Conservation (phyloP, 495 filamentous ascomycete genomes). For the Monascus purpureus region DNA sequence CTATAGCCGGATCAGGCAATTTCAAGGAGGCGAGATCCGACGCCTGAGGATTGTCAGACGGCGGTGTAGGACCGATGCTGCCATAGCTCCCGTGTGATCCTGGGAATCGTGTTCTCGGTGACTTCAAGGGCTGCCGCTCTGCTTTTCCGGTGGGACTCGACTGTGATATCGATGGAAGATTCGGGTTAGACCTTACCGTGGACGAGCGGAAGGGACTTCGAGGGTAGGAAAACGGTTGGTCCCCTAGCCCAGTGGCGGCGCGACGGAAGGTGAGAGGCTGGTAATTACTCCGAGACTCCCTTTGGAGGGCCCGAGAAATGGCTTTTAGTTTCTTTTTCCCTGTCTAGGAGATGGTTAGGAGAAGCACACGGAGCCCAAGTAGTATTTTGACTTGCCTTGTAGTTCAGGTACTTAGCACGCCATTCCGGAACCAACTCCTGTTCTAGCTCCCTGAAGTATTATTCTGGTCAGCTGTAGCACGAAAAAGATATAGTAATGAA, state of each 20-base stretch:
- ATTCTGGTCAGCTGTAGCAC: slow-evolving; percentile 11
- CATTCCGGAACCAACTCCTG: slow-evolving; percentile 84
- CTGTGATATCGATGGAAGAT: slow-evolving; percentile 7
- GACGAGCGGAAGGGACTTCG: slow-evolving; percentile 5
- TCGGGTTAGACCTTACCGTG: slow-evolving; percentile 9
- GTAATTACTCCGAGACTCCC: slow-evolving; percentile 42
- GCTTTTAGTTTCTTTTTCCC: slow-evolving; percentile 87
- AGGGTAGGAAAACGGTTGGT: slow-evolving; percentile 3
- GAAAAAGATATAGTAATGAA: no score
- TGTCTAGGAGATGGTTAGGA: slow-evolving; percentile 16
- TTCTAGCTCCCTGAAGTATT: slow-evolving; percentile 53
- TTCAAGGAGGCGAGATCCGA: slow-evolving; percentile 39
- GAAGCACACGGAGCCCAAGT: no score
- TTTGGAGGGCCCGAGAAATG: slow-evolving; percentile 53
- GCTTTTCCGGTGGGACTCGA: slow-evolving; percentile 13
- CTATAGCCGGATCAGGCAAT: slow-evolving; percentile 63
- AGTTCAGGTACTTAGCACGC: slow-evolving; percentile 83
- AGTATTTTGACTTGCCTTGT: slow-evolving; percentile 49
- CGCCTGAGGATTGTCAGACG: slow-evolving; percentile 15
- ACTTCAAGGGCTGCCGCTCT: slow-evolving; percentile 26
- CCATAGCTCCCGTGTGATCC: slow-evolving; percentile 46
- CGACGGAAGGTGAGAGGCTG: slow-evolving; percentile 26
- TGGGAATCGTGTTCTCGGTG: slow-evolving; percentile 25
- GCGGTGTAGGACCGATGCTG: slow-evolving; percentile 57
- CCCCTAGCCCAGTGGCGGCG: slow-evolving; percentile 5